Conservation (phyloP, 2,329 filamentous ascomycete species). For the Microascus cirrosus region DNA sequence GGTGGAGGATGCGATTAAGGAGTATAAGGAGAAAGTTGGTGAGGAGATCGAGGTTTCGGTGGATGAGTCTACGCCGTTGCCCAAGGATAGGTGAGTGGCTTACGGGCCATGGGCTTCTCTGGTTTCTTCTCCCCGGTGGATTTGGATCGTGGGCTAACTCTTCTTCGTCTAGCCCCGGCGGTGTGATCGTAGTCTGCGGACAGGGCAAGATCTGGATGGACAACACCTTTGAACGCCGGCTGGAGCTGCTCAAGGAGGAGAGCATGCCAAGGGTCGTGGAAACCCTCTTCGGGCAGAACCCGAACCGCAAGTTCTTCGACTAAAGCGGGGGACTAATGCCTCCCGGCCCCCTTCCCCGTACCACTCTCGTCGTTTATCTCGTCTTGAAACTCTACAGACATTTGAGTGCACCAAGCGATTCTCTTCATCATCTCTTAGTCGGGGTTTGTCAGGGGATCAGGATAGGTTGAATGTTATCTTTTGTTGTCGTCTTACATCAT, state of each 20-base stretch:
- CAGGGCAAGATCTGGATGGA: constrained; percentile 94
- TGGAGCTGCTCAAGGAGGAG: constrained; percentile 73
- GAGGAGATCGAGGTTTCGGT: constrained; percentile 60
- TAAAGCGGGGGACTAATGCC: constrained; percentile 29
- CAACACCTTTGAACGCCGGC: constrained; percentile 91
- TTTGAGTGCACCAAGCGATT: background rate
- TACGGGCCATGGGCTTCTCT: background rate
- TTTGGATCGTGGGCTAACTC: background rate
- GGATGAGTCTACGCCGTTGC: constrained; percentile 68
- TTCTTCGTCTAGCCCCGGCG: constrained; percentile 57
- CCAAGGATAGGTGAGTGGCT: constrained; percentile 67
- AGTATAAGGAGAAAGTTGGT: constrained; percentile 72
- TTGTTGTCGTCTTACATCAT: background rate
- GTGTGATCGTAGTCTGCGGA: constrained; percentile 68
- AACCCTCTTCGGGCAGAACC: constrained; percentile 86
- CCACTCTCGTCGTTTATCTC: background rate
- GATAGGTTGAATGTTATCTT: background rate
- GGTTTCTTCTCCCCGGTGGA: no score
- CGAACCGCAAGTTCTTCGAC: constrained; percentile 91
- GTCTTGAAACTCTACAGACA: background rate
- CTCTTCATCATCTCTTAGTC: background rate
- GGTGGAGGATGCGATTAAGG: constrained; percentile 61
- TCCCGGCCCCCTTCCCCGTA: background rate
- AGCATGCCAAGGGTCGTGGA: constrained; percentile 76
- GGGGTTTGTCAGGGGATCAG: background rate